phyloP scores from a whole-genome alignment of 2,329 filamentous ascomycete species.

The Colletotrichum sp. region DNA sequence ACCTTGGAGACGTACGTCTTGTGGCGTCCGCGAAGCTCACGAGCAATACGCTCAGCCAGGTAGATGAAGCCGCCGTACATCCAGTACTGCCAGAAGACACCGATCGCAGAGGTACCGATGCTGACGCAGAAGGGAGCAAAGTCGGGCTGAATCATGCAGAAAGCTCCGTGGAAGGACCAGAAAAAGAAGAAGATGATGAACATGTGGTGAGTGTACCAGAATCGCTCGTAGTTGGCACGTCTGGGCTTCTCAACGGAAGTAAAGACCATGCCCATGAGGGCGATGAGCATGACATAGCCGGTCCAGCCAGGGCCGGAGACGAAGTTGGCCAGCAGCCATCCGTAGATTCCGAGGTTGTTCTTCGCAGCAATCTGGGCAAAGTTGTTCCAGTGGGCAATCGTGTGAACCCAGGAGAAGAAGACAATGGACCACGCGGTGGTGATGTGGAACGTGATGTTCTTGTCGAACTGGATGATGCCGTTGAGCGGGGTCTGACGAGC shows the following conservation, averaged over 20 bases:
- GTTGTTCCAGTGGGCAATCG: constrained; percentile 87
- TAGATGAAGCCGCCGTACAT: constrained; percentile 84
- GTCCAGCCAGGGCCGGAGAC: constrained; percentile 84
- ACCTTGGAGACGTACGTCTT: constrained; percentile 90
- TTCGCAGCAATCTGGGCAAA: constrained; percentile 77
- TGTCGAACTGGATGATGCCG: constrained; percentile 87
- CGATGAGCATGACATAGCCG: constrained; percentile 82
- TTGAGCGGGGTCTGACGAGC: constrained; percentile 82
- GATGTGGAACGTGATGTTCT: constrained; percentile 90
- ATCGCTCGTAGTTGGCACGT: constrained; percentile 84
- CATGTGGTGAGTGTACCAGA: constrained; percentile 91
- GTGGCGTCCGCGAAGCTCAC: constrained; percentile 80
- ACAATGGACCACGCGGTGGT: constrained; percentile 86
- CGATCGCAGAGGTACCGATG: constrained; percentile 67
- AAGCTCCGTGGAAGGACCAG: constrained; percentile 88
- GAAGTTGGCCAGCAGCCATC: constrained; percentile 79
- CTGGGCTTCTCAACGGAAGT: constrained; percentile 81
- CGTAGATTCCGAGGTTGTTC: constrained; percentile 79
- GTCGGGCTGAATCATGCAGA: constrained; percentile 90
- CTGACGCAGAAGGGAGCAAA: constrained; percentile 79
- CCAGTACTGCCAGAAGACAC: constrained; percentile 92
- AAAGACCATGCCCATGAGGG: constrained; percentile 78
- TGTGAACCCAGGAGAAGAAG: constrained; percentile 88
- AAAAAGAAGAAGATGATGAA: constrained; percentile 90
- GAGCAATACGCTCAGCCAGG: constrained; percentile 77